Base-by-base conservation (phyloP, 352 stramenopile genomes). In the Globisporangium acanthophoron region DNA sequence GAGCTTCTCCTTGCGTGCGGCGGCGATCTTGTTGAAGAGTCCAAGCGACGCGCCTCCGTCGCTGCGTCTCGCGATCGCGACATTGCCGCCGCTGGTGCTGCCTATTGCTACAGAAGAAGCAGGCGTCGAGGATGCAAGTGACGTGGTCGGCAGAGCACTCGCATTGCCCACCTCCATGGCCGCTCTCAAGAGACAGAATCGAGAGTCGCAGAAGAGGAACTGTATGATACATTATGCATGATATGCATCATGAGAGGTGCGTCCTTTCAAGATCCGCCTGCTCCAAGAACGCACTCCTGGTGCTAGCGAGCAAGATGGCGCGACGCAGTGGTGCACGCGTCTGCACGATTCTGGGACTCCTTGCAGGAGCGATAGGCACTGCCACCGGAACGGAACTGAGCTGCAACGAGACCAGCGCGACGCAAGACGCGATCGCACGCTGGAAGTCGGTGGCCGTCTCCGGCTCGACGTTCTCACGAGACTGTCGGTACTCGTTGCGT, bases 1-100 rank as follows among this genome's bases (percentile, higher is more conserved):
- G 15, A 89, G 69, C 55, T 85, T 85, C 54, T 89, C 76, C 65
- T 87, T 91, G 51, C 77, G 77, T 37, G 70, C 75, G 18, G 79
- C 77, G 49, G 77, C 76, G 54, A 91, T 87, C 66, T 91, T 91
- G 57, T 77, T 87, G 62, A 89, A 87, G 54, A 89, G 67, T 1
- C 77, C 76, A 8, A 91, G 65, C 40, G 81, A 66, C 41, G 88
- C 73, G 48, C 82, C 76, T 18, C 74, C 72, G 35, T 74, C 64
- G 1, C 51, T 53, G 21, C 58, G 58, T 33, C 45, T 44, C 20
- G n/a, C 35, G 56, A 43, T 43, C 37, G 37, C 37, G 12, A 13
- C 37, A 18, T 18, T 43, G 11, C 37, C 12, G 11, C 37, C 37
- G 4, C 37, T 43, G 37, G 9, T 13, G 11, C 37, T 18, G 37